phyloP scores from a whole-genome alignment of 1,284 basidiomycete genomes.

The Sporisorium exsertum region DNA sequence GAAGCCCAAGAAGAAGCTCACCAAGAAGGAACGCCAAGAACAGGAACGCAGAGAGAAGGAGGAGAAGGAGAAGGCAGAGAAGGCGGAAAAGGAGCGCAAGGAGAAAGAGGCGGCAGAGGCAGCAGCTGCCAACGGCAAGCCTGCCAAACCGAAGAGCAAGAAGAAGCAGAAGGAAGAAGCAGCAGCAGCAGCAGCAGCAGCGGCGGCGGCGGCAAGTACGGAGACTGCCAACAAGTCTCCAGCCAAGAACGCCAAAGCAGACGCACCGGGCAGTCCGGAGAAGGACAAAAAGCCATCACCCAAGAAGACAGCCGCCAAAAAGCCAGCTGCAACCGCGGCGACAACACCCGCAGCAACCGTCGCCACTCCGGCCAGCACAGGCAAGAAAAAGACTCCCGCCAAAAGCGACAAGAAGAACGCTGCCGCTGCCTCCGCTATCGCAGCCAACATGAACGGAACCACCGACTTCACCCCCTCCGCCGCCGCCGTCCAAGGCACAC shows the following conservation, averaged over 20 bases:
- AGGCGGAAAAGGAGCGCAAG: conserved; percentile 50
- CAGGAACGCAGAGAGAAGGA: conserved; percentile 48
- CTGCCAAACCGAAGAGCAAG: conserved; percentile 50
- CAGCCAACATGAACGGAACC: neutral
- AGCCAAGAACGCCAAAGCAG: conserved; percentile 21
- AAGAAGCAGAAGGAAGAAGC: conserved; percentile 55
- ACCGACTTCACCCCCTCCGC: conserved; percentile 1
- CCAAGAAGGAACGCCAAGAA: conserved; percentile 53
- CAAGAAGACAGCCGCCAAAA: conserved; percentile 49
- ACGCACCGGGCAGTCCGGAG: conserved; percentile 34
- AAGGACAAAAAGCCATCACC: conserved; percentile 46
- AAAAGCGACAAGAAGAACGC: conserved; percentile 39
- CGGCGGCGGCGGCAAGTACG: conserved; percentile 26
- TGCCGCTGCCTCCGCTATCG: neutral
- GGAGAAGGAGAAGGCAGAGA: conserved; percentile 60
- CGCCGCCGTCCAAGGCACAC: conserved; percentile 24
- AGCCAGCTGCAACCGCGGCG: conserved; percentile 21
- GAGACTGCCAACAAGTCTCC: conserved; percentile 26
- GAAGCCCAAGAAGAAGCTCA: conserved; percentile 56
- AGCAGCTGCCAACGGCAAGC: conserved; percentile 16
- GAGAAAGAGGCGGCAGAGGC: conserved; percentile 47
- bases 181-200: conserved; percentile 37
- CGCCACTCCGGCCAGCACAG: conserved; percentile 18
- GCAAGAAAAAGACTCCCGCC: conserved; percentile 47
- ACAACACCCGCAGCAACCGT: conserved; percentile 11